These are phyloP conservation scores for Solioccasus polychromus DNA, from an alignment of 768 basidiomycete genomes.

Conservation along the genomic window DNA sequence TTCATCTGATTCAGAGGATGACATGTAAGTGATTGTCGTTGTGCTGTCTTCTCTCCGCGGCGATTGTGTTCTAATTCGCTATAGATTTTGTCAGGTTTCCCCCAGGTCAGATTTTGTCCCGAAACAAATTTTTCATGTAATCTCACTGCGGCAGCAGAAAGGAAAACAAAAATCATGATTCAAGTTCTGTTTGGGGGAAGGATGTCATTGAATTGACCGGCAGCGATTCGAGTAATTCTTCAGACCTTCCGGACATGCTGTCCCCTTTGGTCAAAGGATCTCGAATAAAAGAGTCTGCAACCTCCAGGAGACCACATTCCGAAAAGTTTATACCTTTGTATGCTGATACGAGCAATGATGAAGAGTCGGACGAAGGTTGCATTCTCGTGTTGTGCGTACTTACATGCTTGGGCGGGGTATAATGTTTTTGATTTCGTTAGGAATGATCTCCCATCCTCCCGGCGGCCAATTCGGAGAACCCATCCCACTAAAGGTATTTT, in stretches of 20 bases:
- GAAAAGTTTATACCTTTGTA: conserved; percentile 21
- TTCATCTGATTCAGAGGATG: conserved; percentile 46
- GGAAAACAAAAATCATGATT: not conserved
- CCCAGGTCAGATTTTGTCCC: conserved; percentile 14
- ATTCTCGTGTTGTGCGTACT: conserved; percentile 39
- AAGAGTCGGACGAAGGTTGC: conserved; percentile 32
- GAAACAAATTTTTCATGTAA: too few species aligned
- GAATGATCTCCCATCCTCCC: conserved; percentile 49
- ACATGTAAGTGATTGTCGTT: conserved; percentile 27
- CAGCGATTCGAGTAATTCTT: conserved; percentile 22
- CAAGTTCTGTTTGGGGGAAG: not conserved
- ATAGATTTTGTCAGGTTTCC: conserved; percentile 7
- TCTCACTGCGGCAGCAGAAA: conserved; percentile 7
- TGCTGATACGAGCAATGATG: conserved; percentile 32
- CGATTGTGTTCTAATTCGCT: not conserved
- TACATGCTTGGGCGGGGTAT: not conserved
- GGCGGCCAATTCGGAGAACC: conserved; percentile 40
- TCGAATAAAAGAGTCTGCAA: conserved; percentile 1
- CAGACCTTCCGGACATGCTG: conserved; percentile 21
- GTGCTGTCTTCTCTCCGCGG: not conserved
- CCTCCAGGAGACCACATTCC: conserved; percentile 9
- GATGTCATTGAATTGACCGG: conserved; percentile 33
- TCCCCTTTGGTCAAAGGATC: conserved; percentile 21
- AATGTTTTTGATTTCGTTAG: conserved; percentile 22
- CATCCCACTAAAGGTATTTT: conserved; percentile 5